Evolutionary conservation across 2,329 filamentous ascomycete genomes (phyloP).

Genomic region (Cladophialophora immunda): DNA sequence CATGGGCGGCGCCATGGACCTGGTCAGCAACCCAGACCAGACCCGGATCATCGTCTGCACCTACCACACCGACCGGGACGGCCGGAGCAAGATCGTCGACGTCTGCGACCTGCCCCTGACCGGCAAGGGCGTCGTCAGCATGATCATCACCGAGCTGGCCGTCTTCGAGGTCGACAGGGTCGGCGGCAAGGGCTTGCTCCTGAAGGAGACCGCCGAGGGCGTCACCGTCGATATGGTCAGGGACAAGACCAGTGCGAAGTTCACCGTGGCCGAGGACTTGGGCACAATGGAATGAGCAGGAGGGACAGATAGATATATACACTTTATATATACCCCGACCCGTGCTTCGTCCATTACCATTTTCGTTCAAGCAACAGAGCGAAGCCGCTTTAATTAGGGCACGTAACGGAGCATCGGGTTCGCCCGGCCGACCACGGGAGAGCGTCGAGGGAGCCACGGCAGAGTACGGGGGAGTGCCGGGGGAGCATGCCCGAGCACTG

Average conservation of each 20-base stretch:
- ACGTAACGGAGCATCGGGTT: too few relatives aligned
- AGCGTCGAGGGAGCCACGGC: too few relatives aligned
- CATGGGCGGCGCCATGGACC: slow-evolving; percentile 82
- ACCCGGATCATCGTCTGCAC: slow-evolving; percentile 78
- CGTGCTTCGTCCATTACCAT: too few relatives aligned
- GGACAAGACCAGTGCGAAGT: slow-evolving; percentile 74
- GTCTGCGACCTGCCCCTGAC: slow-evolving; percentile 72
- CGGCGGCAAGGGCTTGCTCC: slow-evolving; percentile 67
- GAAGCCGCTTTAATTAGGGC: too few relatives aligned
- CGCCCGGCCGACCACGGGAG: too few relatives aligned
- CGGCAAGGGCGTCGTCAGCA: slow-evolving; percentile 71
- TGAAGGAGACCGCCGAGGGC: slow-evolving; percentile 76
- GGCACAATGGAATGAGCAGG: slow-evolving; percentile 56
- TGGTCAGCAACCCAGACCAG: slow-evolving; percentile 74
- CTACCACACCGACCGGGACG: slow-evolving; percentile 74
- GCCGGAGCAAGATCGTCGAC: slow-evolving; percentile 72
- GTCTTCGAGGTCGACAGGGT: slow-evolving; percentile 79
- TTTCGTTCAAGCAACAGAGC: too few relatives aligned
- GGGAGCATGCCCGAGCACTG: too few relatives aligned
- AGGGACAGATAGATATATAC: background rate
- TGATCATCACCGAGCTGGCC: slow-evolving; percentile 76
- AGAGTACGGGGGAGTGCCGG: too few relatives aligned
- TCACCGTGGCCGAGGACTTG: slow-evolving; percentile 68
- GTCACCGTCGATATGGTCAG: slow-evolving; percentile 73
- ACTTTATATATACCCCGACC: too few relatives aligned